These are phyloP conservation scores for Rubia tinctorum DNA, from an alignment of 305 asterid genomes.

Conservation along the genomic window DNA sequence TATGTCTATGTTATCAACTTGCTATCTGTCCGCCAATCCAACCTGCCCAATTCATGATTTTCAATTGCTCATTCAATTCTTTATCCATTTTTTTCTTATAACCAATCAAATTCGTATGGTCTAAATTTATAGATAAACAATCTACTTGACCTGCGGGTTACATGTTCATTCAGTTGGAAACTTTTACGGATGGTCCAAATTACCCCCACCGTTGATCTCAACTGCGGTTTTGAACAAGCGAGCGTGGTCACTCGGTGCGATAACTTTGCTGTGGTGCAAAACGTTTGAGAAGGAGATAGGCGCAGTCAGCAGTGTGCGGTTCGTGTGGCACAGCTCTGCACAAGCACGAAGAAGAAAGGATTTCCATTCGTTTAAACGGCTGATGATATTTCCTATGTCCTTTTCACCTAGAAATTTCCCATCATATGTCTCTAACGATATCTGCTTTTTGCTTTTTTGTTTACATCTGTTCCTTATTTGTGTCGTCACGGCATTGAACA, in stretches of 20 bases:
- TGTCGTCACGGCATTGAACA: too few relatives aligned
- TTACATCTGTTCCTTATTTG: background rate
- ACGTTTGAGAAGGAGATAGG: background rate
- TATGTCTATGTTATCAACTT: too few relatives aligned
- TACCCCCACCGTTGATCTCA: too few relatives aligned
- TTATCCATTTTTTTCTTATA: too few relatives aligned
- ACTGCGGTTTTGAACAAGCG: background rate
- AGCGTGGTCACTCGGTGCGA: background rate
- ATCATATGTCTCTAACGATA: background rate
- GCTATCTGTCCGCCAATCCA: too few relatives aligned
- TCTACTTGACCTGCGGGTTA: too few relatives aligned
- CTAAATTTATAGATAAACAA: too few relatives aligned
- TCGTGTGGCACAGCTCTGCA: background rate
- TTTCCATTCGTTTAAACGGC: constrained; percentile 4
- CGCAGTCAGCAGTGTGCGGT: background rate
- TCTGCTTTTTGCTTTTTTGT: background rate
- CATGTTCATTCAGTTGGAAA: too few relatives aligned
- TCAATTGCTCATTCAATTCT: too few relatives aligned
- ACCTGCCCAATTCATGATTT: too few relatives aligned
- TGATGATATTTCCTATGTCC: background rate
- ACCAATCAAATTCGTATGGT: too few relatives aligned
- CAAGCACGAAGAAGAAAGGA: background rate
- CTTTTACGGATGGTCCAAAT: too few relatives aligned
- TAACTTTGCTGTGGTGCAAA: background rate
- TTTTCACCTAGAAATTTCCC: constrained; percentile 11